phyloP scores from a whole-genome alignment of 2,329 filamentous ascomycete species.

The Phaeoacremonium minimum region DNA sequence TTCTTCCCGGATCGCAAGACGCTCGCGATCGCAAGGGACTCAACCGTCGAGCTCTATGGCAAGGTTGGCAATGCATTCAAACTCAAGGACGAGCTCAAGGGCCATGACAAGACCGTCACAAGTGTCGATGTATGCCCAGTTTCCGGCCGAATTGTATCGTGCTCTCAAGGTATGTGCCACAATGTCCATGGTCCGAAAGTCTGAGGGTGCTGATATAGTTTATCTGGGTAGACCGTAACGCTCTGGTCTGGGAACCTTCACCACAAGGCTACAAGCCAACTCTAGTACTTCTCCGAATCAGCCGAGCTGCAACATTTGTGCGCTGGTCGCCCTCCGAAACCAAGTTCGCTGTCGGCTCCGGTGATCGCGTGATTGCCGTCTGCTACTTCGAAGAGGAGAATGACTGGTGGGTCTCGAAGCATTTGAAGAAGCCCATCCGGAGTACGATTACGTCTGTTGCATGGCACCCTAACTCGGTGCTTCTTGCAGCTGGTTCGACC shows the following conservation, averaged over 20 bases:
- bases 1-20: constrained; percentile 90
- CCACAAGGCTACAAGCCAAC: constrained; percentile 92
- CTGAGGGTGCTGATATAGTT: constrained; percentile 3
- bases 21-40: constrained; percentile 87
- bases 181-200: neutral
- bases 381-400: constrained; percentile 99
- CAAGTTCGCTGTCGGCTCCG: constrained; percentile 96
- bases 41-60: constrained; percentile 82
- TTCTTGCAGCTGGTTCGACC: constrained; percentile 92
- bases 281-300: constrained; percentile 93
- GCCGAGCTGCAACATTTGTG: constrained; percentile 92
- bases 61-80: constrained; percentile 70
- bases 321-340: constrained; percentile 95
- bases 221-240: constrained; percentile 86
- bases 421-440: constrained; percentile 97
- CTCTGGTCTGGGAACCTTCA: constrained; percentile 96
- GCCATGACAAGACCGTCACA: constrained; percentile 95
- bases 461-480: constrained; percentile 97
- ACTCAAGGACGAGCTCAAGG: constrained; percentile 87
- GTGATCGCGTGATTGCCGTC: constrained; percentile 89
- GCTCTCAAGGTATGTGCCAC: constrained; percentile 72
- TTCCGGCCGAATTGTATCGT: constrained; percentile 92
- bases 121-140: constrained; percentile 91
- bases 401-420: constrained; percentile 99
- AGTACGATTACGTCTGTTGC: constrained; percentile 92